Evolutionary conservation across 441 rosid genomes (phyloP).

Genomic region (Metrosideros polymorpha): DNA sequence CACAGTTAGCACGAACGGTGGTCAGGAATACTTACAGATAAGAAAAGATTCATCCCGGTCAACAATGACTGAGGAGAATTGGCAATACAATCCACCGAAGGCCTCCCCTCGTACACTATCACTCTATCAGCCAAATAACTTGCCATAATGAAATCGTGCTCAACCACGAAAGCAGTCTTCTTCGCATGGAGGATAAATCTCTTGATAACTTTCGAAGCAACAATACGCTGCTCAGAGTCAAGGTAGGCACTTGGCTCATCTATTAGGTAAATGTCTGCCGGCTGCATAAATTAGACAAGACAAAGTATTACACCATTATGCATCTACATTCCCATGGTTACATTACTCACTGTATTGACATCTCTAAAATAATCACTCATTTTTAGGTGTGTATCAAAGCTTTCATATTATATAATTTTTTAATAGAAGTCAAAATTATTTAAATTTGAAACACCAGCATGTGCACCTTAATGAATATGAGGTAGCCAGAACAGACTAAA

Average conservation of each 20-base stretch:
- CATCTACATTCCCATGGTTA: background rate
- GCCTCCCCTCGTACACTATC: conserved; percentile 84
- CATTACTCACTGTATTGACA: background rate
- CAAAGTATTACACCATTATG: background rate
- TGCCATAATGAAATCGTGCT: conserved; percentile 98
- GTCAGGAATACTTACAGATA: conserved; percentile 52
- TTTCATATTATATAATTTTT: background rate
- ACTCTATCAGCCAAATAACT: conserved; percentile 90
- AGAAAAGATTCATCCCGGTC: conserved; percentile 95
- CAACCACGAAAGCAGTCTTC: conserved; percentile 95
- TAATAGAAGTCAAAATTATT: background rate
- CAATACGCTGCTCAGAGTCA: conserved; percentile 95
- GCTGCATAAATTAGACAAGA: conserved; percentile 45
- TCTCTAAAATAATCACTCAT: background rate
- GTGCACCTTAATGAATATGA: background rate
- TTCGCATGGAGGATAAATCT: conserved; percentile 92
- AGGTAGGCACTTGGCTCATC: conserved; percentile 99
- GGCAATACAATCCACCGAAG: conserved; percentile 80
- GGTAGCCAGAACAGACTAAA: background rate
- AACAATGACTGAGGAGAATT: conserved; percentile 86
- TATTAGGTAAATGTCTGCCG: conserved; percentile 91
- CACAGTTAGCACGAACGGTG: background rate
- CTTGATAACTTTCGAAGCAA: conserved; percentile 94
- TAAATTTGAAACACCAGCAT: background rate
- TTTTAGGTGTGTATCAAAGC: background rate